Base-by-base conservation (phyloP, 139 green algal genomes). In the Monoraphidium neglectum region DNA sequence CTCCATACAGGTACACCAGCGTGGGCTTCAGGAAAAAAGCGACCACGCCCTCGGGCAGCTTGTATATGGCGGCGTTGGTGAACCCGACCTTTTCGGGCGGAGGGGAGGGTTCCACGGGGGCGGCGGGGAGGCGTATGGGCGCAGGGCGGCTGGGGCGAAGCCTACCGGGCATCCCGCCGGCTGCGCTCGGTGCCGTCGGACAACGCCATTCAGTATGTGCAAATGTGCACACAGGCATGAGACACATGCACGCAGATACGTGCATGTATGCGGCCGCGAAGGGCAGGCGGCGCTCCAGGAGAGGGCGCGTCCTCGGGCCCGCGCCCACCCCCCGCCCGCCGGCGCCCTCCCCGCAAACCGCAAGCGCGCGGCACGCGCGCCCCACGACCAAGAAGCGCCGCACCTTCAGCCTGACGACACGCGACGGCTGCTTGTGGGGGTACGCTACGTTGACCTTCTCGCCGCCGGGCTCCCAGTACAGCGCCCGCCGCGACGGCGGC, bases 21-120 rank as follows among this genome's bases (percentile, higher is more conserved):
- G 72, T 88, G 36, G 86, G 86, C 78, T 86, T 88, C 43, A 90
- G 40, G 68, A 79, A 87, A 68, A 90, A 90, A 2, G 81, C 86
- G 5, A 78, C 78, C 67, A 88, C 77, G 40, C 77, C 76, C 16
- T 76, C 72, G 6, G 86, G 86, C 35, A 90, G 77, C 21, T 75
- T 76, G 56, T 83, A 88, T 18, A 90, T 81, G 36, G 51, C 72
- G 5, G 86, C 72, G 13, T 66, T 49, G 3, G 77, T 83, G 81
- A 78, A 88, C 36, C 86, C 86, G 1, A 90, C 85, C 80, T 86
- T 75, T 15, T 4, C 12, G 12, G 36, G 12, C 6, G 26, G 54
- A 5, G 54, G 54, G 13, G 8, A 3, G 33, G n/a, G n/a, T 10
- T 24, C 26, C 26, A n/a, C 59, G 26, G 26, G n/a, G 59, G 26